These are phyloP conservation scores for Phytophthora tentaculata DNA, from an alignment of 352 stramenopile species.

Conservation along the genomic window DNA sequence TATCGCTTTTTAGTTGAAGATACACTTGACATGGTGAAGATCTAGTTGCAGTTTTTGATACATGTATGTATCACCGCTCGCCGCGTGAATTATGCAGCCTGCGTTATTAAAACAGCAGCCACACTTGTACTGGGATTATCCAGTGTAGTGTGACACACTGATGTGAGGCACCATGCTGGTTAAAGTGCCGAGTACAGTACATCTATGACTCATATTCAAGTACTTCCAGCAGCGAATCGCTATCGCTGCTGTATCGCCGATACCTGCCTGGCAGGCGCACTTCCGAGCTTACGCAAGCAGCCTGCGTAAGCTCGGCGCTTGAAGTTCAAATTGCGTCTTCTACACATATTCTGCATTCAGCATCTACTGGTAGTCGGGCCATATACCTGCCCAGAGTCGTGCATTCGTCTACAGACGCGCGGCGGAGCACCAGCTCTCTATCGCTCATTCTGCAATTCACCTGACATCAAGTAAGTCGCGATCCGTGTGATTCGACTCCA, in stretches of 20 bases:
- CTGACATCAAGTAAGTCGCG: slow-evolving; percentile 11
- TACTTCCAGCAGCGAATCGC: too few relatives aligned
- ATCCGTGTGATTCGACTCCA: neutral
- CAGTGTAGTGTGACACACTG: slow-evolving; percentile 7
- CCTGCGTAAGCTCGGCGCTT: slow-evolving; percentile 7
- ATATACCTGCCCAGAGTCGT: neutral
- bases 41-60: slow-evolving; percentile 5
- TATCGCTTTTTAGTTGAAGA: neutral
- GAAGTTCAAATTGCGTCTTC: slow-evolving; percentile 6
- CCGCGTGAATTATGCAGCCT: neutral
- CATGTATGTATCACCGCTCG: too few relatives aligned
- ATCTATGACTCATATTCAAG: too few relatives aligned
- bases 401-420: neutral
- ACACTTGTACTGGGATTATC: slow-evolving; percentile 7
- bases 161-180: slow-evolving; percentile 1
- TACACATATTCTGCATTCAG: slow-evolving; percentile 6
- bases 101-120: too few relatives aligned
- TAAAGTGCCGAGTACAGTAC: slow-evolving; percentile 1
- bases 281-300: neutral
- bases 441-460: slow-evolving; percentile 28
- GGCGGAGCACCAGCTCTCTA: neutral
- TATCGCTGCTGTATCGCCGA: too few relatives aligned
- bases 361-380: neutral
- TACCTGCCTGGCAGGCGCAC: too few relatives aligned
- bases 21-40: neutral